Base-by-base conservation (phyloP, 352 stramenopile species). In the Globisporangium spiculum region DNA sequence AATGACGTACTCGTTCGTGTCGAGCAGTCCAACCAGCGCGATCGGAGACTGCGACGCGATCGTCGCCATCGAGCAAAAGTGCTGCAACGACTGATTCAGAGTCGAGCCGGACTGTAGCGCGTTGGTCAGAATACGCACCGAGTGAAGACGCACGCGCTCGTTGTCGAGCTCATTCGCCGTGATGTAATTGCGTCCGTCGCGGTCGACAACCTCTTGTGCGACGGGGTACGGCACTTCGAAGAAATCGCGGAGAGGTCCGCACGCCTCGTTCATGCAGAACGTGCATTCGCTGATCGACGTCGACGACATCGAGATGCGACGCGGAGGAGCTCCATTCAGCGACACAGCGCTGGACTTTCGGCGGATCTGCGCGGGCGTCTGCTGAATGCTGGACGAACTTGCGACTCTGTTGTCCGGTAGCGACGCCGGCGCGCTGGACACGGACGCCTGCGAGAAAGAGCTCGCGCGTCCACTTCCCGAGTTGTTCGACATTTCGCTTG, bases 11-110 rank as follows among this genome's bases (percentile, higher is more conserved):
- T 80, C 78, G 46, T 92, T 78, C 53, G 66, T 68, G 26, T 87
- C 81, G 0, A 96, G 67, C 22, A 96, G 71, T 1, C 83, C 86
- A n/a, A 93, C 71, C 1, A 92, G 57, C 20, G 82, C 84, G n/a
- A 91, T 73, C n/a, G 82, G 75, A 30, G 78, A 92, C 50, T 86
- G 74, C 4, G 84, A 81, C 12, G 85, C 86, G 54, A 92, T 96
- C 46, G 85, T 81, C 58, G 85, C 85, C 82, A 96, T 93, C 58
- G 83, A 90, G 70, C 82, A 90, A 30, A 94, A 78, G 67, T 94
- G 84, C 41, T 67, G 66, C 58, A 91, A 73, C 48, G 78, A 82
- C 41, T 83, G 81, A 71, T 88, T 82, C 46, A 78, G 70, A 20
- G 74, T 73, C 0, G 79, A 67, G 3, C 72, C 69, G 0, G 75